Evolutionary conservation across 2,329 filamentous ascomycete genomes (phyloP).

Genomic region (Ophiostoma ulmi): DNA sequence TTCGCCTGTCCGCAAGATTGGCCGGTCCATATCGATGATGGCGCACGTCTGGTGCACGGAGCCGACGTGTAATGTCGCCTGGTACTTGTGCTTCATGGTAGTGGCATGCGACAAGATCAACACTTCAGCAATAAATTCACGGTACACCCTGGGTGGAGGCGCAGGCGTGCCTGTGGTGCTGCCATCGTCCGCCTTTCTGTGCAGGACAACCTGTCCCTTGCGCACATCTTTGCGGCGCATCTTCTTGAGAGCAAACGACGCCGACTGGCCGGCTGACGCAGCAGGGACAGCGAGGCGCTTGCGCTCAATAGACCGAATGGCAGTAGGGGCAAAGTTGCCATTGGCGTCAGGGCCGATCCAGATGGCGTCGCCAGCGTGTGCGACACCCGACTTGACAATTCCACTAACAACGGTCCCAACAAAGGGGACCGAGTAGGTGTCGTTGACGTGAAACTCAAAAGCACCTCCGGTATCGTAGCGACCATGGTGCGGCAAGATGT

Average conservation of each 20-base stretch:
- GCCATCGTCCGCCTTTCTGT: conserved; percentile 65
- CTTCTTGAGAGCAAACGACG: conserved; percentile 83
- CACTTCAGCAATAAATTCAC: conserved; percentile 79
- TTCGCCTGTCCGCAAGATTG: conserved; percentile 89
- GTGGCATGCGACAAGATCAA: conserved; percentile 93
- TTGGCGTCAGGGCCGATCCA: conserved; percentile 85
- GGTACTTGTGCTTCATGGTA: conserved; percentile 93
- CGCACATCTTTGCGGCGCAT: conserved; percentile 86
- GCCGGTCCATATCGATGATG: conserved; percentile 96
- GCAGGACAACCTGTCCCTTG: conserved; percentile 96
- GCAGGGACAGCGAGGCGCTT: conserved; percentile 86
- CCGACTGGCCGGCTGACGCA: conserved; percentile 86
- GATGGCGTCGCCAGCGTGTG: conserved; percentile 85
- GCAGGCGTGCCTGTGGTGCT: background rate
- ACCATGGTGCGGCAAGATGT: conserved; percentile 90
- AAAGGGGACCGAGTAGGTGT: conserved; percentile 96
- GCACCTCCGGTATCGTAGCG: conserved; percentile 83
- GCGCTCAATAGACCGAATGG: conserved; percentile 85
- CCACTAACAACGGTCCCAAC: conserved; percentile 94
- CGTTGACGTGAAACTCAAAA: conserved; percentile 93
- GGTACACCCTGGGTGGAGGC: conserved; percentile 59
- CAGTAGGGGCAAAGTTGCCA: conserved; percentile 82
- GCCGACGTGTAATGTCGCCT: conserved; percentile 96
- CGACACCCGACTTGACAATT: conserved; percentile 79
- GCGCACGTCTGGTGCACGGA: conserved; percentile 92